Percentiles rank a stretch among this genome's conserved stretches.
Conservation (phyloP, 768 basidiomycete species). For the Naganishia randhawae region DNA sequence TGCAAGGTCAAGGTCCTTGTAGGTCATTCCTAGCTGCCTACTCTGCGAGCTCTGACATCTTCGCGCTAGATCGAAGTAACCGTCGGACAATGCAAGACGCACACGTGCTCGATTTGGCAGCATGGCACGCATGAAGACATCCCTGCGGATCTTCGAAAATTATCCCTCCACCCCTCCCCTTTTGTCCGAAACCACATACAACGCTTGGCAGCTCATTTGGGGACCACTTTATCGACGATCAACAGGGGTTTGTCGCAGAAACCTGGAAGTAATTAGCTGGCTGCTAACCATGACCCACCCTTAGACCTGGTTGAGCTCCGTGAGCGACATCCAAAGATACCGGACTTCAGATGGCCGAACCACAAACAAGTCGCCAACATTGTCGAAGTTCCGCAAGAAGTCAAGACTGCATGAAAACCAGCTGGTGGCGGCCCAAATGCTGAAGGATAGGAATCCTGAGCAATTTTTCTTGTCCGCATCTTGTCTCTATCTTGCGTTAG, state of each 20-base stretch:
- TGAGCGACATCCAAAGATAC: not conserved
- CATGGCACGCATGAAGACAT: not conserved
- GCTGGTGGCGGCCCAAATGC: not conserved
- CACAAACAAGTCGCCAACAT: not conserved
- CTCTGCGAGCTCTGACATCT: too few species aligned
- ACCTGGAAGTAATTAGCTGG: too few species aligned
- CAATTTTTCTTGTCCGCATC: not conserved
- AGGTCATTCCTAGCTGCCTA: not conserved
- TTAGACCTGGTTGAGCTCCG: not conserved
- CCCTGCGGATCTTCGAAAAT: not conserved
- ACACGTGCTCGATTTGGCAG: conserved; percentile 2
- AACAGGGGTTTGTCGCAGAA: too few species aligned
- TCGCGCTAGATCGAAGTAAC: not conserved
- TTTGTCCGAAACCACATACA: not conserved
- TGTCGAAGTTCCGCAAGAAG: not conserved
- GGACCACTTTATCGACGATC: too few species aligned
- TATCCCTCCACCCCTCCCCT: not conserved
- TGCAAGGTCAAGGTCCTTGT: not conserved
- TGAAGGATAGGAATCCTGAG: not conserved
- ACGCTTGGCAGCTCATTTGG: not conserved
- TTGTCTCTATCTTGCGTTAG: not conserved
- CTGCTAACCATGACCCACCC: not conserved
- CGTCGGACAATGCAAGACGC: not conserved
- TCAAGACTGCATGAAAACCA: not conserved
- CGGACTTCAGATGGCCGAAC: not conserved